A percentile compares a stretch with the other conserved stretches of the same genome.
Evolutionary conservation across 148 eudicot species (phyloP).

Genomic region (Chenopodium berlandieri): DNA sequence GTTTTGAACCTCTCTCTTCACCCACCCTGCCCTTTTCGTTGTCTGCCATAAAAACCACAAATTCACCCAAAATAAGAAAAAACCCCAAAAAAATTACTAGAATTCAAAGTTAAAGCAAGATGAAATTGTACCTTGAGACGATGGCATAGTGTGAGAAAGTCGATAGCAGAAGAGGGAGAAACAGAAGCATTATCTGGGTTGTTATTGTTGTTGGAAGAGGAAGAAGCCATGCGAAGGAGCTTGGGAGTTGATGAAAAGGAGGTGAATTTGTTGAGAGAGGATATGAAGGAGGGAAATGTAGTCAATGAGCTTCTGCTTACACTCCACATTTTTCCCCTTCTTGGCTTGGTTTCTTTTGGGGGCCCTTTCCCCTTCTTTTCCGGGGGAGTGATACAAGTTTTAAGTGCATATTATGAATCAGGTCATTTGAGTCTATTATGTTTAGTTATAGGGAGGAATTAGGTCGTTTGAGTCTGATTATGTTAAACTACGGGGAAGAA

Average conservation of each 20-base stretch:
- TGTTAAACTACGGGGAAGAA: no score
- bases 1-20: slow-evolving; percentile 50
- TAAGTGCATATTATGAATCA: no score
- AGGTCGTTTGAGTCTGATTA: no score
- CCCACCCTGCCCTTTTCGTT: slow-evolving; percentile 96
- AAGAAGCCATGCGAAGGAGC: slow-evolving; percentile 29
- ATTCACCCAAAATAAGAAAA: not conserved
- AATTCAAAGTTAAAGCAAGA: not conserved
- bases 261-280: slow-evolving; percentile 4
- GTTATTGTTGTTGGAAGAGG: not conserved
- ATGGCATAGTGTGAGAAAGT: slow-evolving; percentile 84
- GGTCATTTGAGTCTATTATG: no score
- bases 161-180: slow-evolving; percentile 78
- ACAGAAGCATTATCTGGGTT: slow-evolving; percentile 15
- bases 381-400: no score
- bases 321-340: slow-evolving; percentile 7
- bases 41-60: slow-evolving; percentile 37
- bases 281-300: slow-evolving; percentile 12
- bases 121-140: slow-evolving; percentile 65
- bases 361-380: no score
- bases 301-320: slow-evolving; percentile 17
- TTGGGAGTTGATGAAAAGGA: slow-evolving; percentile 14
- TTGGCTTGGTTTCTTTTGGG: not conserved
- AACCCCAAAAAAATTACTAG: not conserved
- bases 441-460: no score